Conservation (phyloP, 1,284 basidiomycete genomes). For the Irpex rosettiformis region DNA sequence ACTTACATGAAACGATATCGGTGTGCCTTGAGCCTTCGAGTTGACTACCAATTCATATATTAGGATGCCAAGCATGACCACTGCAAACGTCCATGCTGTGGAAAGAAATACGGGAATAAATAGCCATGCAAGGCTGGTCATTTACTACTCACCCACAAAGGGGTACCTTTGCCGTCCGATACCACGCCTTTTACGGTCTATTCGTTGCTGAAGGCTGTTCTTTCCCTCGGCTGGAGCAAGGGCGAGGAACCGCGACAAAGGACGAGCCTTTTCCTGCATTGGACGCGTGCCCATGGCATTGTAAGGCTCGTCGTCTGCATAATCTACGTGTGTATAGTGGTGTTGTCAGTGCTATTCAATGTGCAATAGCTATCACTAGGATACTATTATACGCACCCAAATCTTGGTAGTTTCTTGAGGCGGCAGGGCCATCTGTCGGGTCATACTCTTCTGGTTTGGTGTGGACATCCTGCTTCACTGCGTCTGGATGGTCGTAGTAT, state of each 20-base stretch:
- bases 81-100: constrained; percentile 60
- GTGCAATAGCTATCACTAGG: neutral
- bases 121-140: constrained; percentile 14
- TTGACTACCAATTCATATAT: constrained; percentile 82
- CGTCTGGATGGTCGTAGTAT: constrained; percentile 6
- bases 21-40: constrained; percentile 67
- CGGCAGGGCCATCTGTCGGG: neutral
- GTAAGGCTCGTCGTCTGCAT: constrained; percentile 46
- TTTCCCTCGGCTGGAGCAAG: constrained; percentile 35
- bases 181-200: constrained; percentile 81
- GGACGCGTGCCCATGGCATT: constrained; percentile 22
- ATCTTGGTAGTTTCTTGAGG: constrained; percentile 41
- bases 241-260: constrained; percentile 38
- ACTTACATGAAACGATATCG: constrained; percentile 75
- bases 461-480: neutral
- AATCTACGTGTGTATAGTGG: constrained; percentile 39
- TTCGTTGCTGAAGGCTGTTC: constrained; percentile 67
- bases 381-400: constrained; percentile 40
- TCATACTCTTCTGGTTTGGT: constrained; percentile 8
- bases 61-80: constrained; percentile 68
- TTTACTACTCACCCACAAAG: constrained; percentile 59
- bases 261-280: constrained; percentile 34
- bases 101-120: neutral
- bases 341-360: neutral
- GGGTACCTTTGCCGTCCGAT: constrained; percentile 82